Percentiles rank a stretch among this genome's conserved stretches.
These are phyloP conservation scores for Cymbidium sinense DNA, from an alignment of 106 monocot species.

Conservation along the genomic window DNA sequence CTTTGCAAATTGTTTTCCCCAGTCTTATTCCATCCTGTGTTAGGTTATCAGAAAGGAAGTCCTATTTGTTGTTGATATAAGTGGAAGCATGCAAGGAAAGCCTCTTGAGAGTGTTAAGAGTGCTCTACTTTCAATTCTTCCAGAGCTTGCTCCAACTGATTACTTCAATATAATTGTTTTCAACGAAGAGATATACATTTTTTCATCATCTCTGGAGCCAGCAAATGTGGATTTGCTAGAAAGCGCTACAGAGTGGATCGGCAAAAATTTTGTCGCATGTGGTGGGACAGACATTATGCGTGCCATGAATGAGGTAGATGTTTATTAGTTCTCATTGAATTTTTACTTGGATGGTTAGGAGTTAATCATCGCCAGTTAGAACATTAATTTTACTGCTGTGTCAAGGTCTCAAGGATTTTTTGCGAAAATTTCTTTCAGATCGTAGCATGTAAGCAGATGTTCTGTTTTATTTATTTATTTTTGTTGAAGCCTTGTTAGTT, in stretches of 20 bases:
- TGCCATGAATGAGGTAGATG: conserved; percentile 66
- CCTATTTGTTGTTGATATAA: conserved; percentile 80
- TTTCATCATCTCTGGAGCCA: conserved; percentile 66
- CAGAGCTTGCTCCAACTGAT: conserved; percentile 58
- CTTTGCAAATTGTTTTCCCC: background rate
- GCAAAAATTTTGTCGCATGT: conserved; percentile 51
- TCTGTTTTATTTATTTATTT: too few relatives aligned
- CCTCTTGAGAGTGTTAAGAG: conserved; percentile 72
- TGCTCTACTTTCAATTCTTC: conserved; percentile 48
- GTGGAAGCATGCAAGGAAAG: conserved; percentile 87
- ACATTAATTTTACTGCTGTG: background rate
- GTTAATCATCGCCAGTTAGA: conserved; percentile 1
- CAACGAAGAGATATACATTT: conserved; percentile 53
- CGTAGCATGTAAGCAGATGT: too few relatives aligned
- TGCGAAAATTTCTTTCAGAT: too few relatives aligned
- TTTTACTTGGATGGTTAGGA: background rate
- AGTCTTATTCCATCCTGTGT: conserved; percentile 16
- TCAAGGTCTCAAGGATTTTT: too few relatives aligned
- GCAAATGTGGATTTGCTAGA: conserved; percentile 53
- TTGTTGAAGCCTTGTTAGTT: background rate
- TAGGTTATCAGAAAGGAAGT: conserved; percentile 84
- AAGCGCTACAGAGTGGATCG: conserved; percentile 62
- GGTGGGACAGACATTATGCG: conserved; percentile 69
- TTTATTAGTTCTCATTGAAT: background rate
- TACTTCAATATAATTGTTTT: conserved; percentile 75